Evolutionary conservation across 768 basidiomycete species (phyloP), one percentile per base, ranked within the genome.

Genomic region (Melanogaster broomeanus): DNA sequence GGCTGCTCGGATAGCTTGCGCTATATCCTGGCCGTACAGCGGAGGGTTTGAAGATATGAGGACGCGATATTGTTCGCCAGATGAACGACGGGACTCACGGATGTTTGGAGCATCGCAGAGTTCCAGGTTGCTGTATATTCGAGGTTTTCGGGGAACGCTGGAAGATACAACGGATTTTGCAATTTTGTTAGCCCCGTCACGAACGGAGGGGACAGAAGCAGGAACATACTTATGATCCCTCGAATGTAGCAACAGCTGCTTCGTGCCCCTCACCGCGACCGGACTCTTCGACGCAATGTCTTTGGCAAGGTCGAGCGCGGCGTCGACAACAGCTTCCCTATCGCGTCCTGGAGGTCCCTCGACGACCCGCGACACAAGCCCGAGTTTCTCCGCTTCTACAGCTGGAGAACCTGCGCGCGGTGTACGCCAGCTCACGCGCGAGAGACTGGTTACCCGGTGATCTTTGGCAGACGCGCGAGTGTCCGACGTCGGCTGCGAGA

Each of bases 401-500:
- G 0, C 88, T 82, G 3, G 75, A 74, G 68, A 97, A 96, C n/a
- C 69, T 66, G 3, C 88, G 76, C 2, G 81, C 85, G 0, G 90
- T 90, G 59, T 90, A 83, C 0, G 90, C 85, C 12, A 94, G 75
- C 64, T 96, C 93, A 42, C 81, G 77, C 3, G 83, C 70, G 12
- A 88, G 74, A 2, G 87, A 89, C 25, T 81, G 77, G 68, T 92
- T 93, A n/a, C 0, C 84, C 90, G 0, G 80, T 79, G 41, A 90
- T 76, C 60, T 90, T 90, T 0, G 89, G 90, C 6, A 95, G 73
- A 45, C 85, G 83, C 2, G 93, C 89, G 6, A 96, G 80, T 0
- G 90, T 84, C 94, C 94, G 35, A 94, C 84, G 63, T 95, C 93
- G 0, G 93, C 87, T 3, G 93, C 93, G 1, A 96, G 74, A 0